Evolutionary conservation across 225 moss, liverwort and hornwort species (phyloP), one percentile per base, ranked within the genome.

Genomic region (Marchantia polymorpha): DNA sequence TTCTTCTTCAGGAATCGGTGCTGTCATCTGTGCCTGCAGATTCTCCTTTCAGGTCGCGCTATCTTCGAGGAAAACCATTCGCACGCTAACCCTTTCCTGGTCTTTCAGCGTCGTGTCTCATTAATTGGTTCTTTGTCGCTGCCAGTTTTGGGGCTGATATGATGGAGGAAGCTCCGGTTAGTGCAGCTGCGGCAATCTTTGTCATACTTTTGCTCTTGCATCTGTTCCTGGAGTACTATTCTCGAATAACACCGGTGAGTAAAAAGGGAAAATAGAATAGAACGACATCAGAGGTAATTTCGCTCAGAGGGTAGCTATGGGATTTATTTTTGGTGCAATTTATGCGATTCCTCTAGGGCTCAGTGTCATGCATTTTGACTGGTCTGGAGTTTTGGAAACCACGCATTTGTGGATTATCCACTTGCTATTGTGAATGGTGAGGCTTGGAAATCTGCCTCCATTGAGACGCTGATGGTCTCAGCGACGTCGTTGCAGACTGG

Each of bases 121-220:
- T 39, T 39, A 39, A 39, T 39, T 39, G 39, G 39, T 39, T 39
- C 39, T 39, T 39, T 39, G 39, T 10, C 17, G 73, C 16, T 19
- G 46, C 12, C 7, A 46, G 55, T 8, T 52, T 76, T 61, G 14
- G 9, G 39, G 66, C 69, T 68, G 69, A 39, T 10, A 73, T 80
- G 73, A 54, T 59, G 47, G 79, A 79, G 58, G 77, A 66, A 66
- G 72, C 80, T 10, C 49, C 72, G 46, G 47, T 72, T 11, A 73
- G 72, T 64, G 80, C 73, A 31, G 80, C 80, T 23, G 80, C 73
- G 16, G 72, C 80, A 47, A 73, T 80, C 20, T 80, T 80, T n/a
- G 63, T 73, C 13, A 60, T 64, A 23, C 20, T 80, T 25, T 11
- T 80, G 80, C 72, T 80, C 13, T 51, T 80, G 56, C 80, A 80